Evolutionary conservation across 805 yeast genomes (phyloP).

Genomic region (Wickerhamiella brachini): DNA sequence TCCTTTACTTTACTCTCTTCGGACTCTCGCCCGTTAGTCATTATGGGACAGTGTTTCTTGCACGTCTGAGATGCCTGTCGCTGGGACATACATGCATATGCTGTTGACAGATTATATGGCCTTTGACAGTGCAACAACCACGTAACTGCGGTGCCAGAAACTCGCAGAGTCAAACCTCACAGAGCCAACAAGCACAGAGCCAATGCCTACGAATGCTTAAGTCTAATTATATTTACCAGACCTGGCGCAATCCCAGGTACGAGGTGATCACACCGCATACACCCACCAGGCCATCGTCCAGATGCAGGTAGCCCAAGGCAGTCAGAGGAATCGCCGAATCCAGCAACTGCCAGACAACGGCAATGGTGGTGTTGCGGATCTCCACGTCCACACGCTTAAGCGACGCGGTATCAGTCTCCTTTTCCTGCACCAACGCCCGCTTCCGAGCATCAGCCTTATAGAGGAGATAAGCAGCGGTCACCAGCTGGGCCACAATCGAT

Average conservation of each 20-base stretch:
- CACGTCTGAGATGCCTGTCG: no score
- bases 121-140: no score
- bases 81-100: no score
- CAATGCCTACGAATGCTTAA: no score
- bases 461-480: slow-evolving; percentile 43
- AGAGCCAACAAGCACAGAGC: no score
- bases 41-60: no score
- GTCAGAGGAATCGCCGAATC: slow-evolving; percentile 68
- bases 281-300: slow-evolving; percentile 71
- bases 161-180: no score
- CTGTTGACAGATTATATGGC: no score
- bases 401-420: slow-evolving; percentile 28
- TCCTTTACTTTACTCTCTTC: not conserved
- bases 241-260: slow-evolving; percentile 43
- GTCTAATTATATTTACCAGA: slow-evolving; percentile 14
- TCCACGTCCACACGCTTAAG: slow-evolving; percentile 25
- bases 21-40: slow-evolving; percentile 2
- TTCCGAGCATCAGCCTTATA: slow-evolving; percentile 30
- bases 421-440: slow-evolving; percentile 11
- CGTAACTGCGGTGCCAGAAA: no score
- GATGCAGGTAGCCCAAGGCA: slow-evolving; percentile 42
- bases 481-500: slow-evolving; percentile 50
- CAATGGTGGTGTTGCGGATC: slow-evolving; percentile 15
- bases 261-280: slow-evolving; percentile 77
- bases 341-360: slow-evolving; percentile 57